A percentile compares a stretch with the other conserved stretches of the same genome.
Evolutionary conservation across 345 rosid species (phyloP).

Genomic region (Salix purpurea): DNA sequence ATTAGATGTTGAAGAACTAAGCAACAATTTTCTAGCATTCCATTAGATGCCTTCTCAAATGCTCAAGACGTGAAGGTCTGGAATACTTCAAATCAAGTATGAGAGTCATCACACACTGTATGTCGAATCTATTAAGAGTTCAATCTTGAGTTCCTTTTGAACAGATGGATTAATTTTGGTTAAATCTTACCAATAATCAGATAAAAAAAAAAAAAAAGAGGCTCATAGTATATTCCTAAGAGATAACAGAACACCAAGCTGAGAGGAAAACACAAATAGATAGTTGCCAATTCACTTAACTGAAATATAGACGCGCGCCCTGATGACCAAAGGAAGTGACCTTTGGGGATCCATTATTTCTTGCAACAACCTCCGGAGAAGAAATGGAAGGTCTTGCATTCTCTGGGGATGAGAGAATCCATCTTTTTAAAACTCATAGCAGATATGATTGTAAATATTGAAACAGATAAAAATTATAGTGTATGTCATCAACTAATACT

Average conservation of each 20-base stretch:
- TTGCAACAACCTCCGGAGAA: constrained; percentile 62
- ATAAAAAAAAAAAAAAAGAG: background rate
- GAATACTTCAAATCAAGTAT: background rate
- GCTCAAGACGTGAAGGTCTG: background rate
- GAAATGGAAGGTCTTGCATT: constrained; percentile 90
- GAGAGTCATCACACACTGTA: background rate
- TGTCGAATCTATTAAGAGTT: background rate
- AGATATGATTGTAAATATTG: background rate
- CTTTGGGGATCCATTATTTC: constrained; percentile 81
- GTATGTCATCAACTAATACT: background rate
- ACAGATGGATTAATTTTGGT: background rate
- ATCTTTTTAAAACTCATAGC: background rate
- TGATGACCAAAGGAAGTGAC: constrained; percentile 80
- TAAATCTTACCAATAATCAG: background rate
- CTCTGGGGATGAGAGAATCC: constrained; percentile 37
- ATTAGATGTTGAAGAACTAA: background rate
- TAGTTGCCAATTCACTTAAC: constrained; percentile 45
- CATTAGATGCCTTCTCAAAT: background rate
- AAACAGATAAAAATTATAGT: background rate
- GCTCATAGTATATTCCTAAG: background rate
- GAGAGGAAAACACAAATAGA: background rate
- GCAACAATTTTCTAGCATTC: background rate
- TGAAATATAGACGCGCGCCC: constrained; percentile 72
- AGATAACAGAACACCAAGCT: background rate
- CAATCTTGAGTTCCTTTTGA: background rate